Evolutionary conservation across 129 eudicot species (phyloP).

Genomic region (Helianthus tuberosus): DNA sequence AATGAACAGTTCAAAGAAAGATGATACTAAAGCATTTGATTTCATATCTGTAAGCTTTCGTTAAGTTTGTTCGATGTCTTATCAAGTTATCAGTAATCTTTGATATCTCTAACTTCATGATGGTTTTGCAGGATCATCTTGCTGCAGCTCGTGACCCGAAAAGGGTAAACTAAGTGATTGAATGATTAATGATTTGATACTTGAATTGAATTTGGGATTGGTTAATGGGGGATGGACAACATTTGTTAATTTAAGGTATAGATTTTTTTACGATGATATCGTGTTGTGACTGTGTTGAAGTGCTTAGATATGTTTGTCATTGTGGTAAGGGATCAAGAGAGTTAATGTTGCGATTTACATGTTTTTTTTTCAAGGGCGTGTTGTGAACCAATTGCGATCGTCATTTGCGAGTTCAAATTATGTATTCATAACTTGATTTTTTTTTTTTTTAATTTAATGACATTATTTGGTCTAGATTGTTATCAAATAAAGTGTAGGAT

Average conservation of each 20-base stretch:
- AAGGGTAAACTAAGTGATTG: constrained; percentile 51
- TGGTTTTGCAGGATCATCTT: constrained; percentile 88
- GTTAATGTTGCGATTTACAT: not conserved
- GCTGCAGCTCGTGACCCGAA: constrained; percentile 90
- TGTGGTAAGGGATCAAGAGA: constrained; percentile 18
- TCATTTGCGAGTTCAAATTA: constrained; percentile 4
- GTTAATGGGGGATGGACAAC: not conserved
- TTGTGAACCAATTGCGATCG: not conserved
- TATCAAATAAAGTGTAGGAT: not conserved
- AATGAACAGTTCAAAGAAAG: constrained; percentile 77
- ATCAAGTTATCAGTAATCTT: not conserved
- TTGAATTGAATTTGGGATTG: not conserved
- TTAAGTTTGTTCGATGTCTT: constrained; percentile 6
- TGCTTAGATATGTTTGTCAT: constrained; percentile 7
- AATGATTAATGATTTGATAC: constrained; percentile 4
- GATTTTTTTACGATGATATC: constrained; percentile 10
- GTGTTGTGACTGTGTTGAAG: constrained; percentile 23
- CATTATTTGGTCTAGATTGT: constrained; percentile 7
- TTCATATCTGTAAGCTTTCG: constrained; percentile 80
- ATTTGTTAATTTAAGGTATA: constrained; percentile 6
- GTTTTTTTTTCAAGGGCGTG: constrained; percentile 9
- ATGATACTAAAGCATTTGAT: constrained; percentile 89
- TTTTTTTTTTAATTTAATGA: not conserved
- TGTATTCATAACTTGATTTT: constrained; percentile 4
- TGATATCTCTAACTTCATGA: not conserved